Evolutionary conservation across 225 moss, liverwort and hornwort species (phyloP), one percentile per base, ranked within the genome.

Genomic region (Ulota crispa): DNA sequence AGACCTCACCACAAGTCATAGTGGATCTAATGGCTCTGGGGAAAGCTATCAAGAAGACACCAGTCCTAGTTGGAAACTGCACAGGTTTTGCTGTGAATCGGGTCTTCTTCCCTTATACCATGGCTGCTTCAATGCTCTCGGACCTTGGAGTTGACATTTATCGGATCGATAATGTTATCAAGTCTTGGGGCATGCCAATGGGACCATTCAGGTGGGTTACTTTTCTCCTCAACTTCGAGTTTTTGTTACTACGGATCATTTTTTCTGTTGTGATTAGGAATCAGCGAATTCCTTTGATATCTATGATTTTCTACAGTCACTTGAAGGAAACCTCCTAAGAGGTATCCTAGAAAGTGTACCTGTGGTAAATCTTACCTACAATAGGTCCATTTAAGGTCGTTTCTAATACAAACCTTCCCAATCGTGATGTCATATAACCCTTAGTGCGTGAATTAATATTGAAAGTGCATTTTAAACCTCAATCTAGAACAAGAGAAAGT

Each of bases 151-250:
- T 95, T 69, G 96, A 99, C 76, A 32, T 92, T 28, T 96, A 93
- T 83, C 96, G 93, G 50, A 89, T 99, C 7, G 99, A 99, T 77
- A 88, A 89, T 71, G 99, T 87, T 73, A 89, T 99, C 85, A 99
- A 99, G 87, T 85, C 90, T 31, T 99, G 92, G 88, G 99, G 99
- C 76, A 99, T 99, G 99, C 99, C 99, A 47, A 96, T 99, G 96
- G 99, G 99, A 64, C 99, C 99, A 65, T 99, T 99, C 83, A 80
- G 96, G 96, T 95, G 81, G 80, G 77, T 43, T 61, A 45, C 41
- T 62, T 42, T 61, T 65, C 42, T 65, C 68, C 81, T 54, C 43
- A 37, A 2, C 42, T 28, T 45, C 20, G 11, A 52, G 60, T 75
- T 68, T 45, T 66, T 54, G 24, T 69, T 69, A 21, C 24, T 72